Evolutionary conservation across 2,329 filamentous ascomycete genomes (phyloP), one percentile per base, ranked within the genome.

Genomic region (Sporothrix variecibatus): DNA sequence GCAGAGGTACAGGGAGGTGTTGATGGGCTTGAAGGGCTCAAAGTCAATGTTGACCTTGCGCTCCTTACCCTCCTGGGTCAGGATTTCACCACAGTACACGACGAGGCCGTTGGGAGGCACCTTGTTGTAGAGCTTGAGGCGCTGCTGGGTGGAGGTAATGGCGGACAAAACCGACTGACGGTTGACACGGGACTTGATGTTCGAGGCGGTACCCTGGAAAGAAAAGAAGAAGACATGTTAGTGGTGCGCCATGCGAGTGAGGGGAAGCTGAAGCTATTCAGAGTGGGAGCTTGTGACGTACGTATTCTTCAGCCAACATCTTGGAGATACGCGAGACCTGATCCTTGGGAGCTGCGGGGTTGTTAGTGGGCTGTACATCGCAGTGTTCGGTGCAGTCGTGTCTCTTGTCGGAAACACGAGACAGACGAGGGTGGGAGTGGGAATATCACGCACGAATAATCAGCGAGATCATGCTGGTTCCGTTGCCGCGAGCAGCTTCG

Each of bases 291-390:
- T 34, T 17, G 31, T 7, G 72, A 86, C 93, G 78, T 89, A 96
- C 94, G 82, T 96, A 97, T 93, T 97, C 95, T 98, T 99, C 96
- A 87, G 97, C 97, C 92, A 99, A 93, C 96, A 99, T 99, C 90
- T 98, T 98, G 75, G 96, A 94, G 73, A 94, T 93, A 81, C 95
- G 92, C 64, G 96, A 98, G 77, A 99, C 90, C 86, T 99, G 96
- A 84, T 98, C 95, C 90, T 99, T 99, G 79, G 96, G 96, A 38
- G 73, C 73, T 74, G 62, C 23, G n/a, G 15, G 62, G n/a, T 17
- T 69, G 72, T 73, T 31, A 68, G 72, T 68, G 70, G n/a, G n/a
- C 34, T 15, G 51, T 58, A n/a, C 9, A 49, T 9, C 62, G 0
- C 31, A 38, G 9, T 69, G 17, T 31, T 49, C 38, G 17, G 46